Percentiles rank a stretch among this genome's conserved stretches.
phyloP scores from a whole-genome alignment of 2,329 filamentous ascomycete genomes.

The Pseudonectria foliicola region DNA sequence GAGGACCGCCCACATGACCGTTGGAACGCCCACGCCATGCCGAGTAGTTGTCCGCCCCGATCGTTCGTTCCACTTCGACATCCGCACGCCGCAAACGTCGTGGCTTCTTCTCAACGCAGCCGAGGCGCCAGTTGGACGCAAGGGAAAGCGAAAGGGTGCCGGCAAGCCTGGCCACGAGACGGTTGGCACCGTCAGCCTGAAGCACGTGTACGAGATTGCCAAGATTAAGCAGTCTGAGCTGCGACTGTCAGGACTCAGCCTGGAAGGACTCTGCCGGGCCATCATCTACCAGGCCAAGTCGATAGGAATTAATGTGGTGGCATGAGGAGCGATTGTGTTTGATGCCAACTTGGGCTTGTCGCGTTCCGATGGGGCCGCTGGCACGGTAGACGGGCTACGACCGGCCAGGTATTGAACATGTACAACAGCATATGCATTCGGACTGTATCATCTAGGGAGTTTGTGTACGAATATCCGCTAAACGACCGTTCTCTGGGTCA shows the following conservation, averaged over 20 bases:
- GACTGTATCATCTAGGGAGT: conserved; percentile 4
- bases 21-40: conserved; percentile 82
- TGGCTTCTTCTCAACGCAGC: conserved; percentile 82
- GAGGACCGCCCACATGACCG: conserved; percentile 73
- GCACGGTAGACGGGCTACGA: conserved; percentile 6
- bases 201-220: conserved; percentile 96
- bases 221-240: conserved; percentile 85
- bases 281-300: conserved; percentile 70
- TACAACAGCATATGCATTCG: conserved; percentile 18
- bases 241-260: conserved; percentile 61
- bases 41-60: conserved; percentile 89
- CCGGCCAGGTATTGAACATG: conserved; percentile 12
- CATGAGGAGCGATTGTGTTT: conserved; percentile 32
- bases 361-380: conserved; percentile 2
- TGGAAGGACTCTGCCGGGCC: conserved; percentile 66
- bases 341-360: conserved; percentile 3
- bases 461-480: conserved; percentile 6
- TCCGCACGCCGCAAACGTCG: conserved; percentile 91
- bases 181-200: conserved; percentile 81
- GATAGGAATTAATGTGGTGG: conserved; percentile 64
- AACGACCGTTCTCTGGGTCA: too few relatives aligned
- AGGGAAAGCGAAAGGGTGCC: conserved; percentile 73
- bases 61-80: conserved; percentile 84
- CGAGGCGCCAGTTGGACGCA: conserved; percentile 61
- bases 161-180: conserved; percentile 66